Evolutionary conservation across 768 basidiomycete species (phyloP), one percentile per base, ranked within the genome.

Genomic region (Clitopilus hobsonii): DNA sequence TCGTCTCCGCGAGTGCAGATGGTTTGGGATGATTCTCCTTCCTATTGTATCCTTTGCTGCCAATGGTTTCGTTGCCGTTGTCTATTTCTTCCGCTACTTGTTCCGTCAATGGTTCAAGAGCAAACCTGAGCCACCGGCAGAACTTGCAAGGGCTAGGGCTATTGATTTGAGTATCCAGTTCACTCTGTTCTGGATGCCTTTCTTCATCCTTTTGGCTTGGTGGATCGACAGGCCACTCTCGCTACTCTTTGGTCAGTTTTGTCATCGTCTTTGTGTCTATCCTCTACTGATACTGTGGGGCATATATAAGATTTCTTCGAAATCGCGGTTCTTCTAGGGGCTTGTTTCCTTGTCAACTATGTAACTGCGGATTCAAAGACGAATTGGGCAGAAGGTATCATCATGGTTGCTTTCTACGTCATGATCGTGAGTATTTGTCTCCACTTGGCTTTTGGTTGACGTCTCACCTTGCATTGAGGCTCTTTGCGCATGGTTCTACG

Each of bases 111-210:
- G 78, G 58, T 70, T 80, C 61, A 63, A 64, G 8, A 65, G n/a
- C n/a, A n/a, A 68, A 32, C 66, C 71, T 3, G 70, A 71, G 0
- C 70, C 80, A 14, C 85, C 85, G 1, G 71, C 74, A 5, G 75
- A 77, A n/a, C 70, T 88, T 20, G 88, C 88, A 0, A 82, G 81
- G 63, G 85, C 77, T 0, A 77, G 83, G 22, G 83, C 87, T 5
- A 91, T 91, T 55, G 89, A 91, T 64, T 75, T 89, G 47, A 85
- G 83, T 61, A 88, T 90, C 54, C 89, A 91, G 62, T 90, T 91
- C 66, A 77, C 77, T 16, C 72, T 90, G 10, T 88, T 89, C 68
- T 91, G 89, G 89, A 86, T 85, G 80, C 88, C 89, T 0, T 75
- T 89, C 60, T 65, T 89, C 38, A 79, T 86, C 3, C 63, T 91